phyloP scores from a whole-genome alignment of 176 grass and related monocot genomes.

The Triticum turgidum region DNA sequence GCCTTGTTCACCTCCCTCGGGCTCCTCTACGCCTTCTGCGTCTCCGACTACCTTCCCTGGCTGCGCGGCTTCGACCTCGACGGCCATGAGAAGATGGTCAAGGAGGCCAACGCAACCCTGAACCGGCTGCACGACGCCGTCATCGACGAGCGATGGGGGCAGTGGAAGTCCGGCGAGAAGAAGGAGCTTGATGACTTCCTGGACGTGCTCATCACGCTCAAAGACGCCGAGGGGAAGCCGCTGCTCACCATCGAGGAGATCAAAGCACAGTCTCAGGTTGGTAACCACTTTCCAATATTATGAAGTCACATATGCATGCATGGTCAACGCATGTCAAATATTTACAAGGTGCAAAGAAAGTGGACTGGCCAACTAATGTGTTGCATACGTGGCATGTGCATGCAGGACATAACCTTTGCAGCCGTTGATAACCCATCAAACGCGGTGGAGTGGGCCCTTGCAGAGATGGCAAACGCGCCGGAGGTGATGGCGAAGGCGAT shows the following conservation, averaged over 20 bases:
- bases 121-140: slow-evolving; percentile 36
- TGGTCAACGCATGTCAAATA: background rate
- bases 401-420: slow-evolving; percentile 7
- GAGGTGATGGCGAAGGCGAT: too few species aligned
- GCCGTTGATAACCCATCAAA: slow-evolving; percentile 25
- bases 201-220: slow-evolving; percentile 23
- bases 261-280: background rate
- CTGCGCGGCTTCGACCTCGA: slow-evolving; percentile 37
- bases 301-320: too few species aligned
- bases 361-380: background rate
- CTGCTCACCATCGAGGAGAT: too few species aligned
- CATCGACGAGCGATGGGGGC: slow-evolving; percentile 27
- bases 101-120: background rate
- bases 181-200: slow-evolving; percentile 13
- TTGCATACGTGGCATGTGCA: too few species aligned
- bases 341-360: background rate
- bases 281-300: too few species aligned
- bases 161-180: slow-evolving; percentile 19
- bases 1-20: slow-evolving; percentile 22
- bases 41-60: slow-evolving; percentile 51
- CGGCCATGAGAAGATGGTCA: slow-evolving; percentile 39
- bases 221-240: background rate
- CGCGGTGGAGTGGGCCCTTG: too few species aligned
- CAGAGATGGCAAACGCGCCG: too few species aligned
- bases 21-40: slow-evolving; percentile 34